These are phyloP conservation scores for Neofusicoccum parvum DNA, from an alignment of 2,329 filamentous ascomycete genomes.

Conservation along the genomic window DNA sequence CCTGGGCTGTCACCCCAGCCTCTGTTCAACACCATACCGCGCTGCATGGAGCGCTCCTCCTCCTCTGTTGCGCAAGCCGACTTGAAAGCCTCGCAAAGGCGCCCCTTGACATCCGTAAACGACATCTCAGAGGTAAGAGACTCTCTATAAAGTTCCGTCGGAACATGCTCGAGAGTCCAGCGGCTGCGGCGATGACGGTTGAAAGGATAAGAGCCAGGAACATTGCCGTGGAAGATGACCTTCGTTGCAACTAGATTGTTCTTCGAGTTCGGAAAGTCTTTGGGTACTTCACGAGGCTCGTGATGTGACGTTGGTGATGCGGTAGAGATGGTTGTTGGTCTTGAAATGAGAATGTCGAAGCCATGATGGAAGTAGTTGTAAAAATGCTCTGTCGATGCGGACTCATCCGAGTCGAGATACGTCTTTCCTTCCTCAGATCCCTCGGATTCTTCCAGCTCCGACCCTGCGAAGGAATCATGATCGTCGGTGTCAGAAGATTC, in stretches of 20 bases:
- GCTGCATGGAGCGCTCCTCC: conserved; percentile 56
- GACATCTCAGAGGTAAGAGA: conserved; percentile 73
- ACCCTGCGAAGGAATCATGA: conserved; percentile 33
- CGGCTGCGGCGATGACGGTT: conserved; percentile 88
- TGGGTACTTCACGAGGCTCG: conserved; percentile 22
- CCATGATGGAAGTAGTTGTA: conserved; percentile 98
- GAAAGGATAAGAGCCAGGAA: conserved; percentile 95
- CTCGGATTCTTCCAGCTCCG: conserved; percentile 61
- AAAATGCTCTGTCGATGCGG: conserved; percentile 70
- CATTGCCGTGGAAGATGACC: conserved; percentile 89
- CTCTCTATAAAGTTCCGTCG: conserved; percentile 43
- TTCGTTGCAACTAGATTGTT: conserved; percentile 84
- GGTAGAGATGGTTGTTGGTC: conserved; percentile 57
- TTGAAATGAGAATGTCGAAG: conserved; percentile 90
- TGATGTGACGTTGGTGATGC: conserved; percentile 65
- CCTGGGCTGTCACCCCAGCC: conserved; percentile 91
- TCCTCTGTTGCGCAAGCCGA: conserved; percentile 60
- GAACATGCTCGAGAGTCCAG: conserved; percentile 69
- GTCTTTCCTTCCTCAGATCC: conserved; percentile 29
- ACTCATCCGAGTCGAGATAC: conserved; percentile 39
- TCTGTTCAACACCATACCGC: conserved; percentile 81
- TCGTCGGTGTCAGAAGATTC: conserved; percentile 32
- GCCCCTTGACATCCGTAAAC: conserved; percentile 72
- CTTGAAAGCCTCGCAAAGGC: conserved; percentile 71
- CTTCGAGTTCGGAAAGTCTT: conserved; percentile 26